Evolutionary conservation across 768 basidiomycete genomes (phyloP), one percentile per base, ranked within the genome.

Genomic region (Sporobolomyces roseus): DNA sequence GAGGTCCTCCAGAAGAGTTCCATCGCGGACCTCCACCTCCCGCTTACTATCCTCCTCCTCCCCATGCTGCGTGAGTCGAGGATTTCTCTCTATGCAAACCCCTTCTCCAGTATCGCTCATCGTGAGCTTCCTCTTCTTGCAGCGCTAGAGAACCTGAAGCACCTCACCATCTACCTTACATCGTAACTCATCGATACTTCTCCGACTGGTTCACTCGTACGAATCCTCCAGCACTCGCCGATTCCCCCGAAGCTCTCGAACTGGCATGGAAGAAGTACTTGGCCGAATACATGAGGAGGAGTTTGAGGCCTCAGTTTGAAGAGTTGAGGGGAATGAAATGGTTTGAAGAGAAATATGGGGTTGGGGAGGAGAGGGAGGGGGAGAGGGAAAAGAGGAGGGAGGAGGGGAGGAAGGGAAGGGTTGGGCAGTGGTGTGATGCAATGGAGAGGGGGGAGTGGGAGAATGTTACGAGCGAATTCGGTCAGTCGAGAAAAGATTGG

Each of bases 271-370:
- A 63, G 21, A 74, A 75, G 46, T 76, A 76, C 61, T 51, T 56
- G 19, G 49, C 50, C 14, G 63, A 59, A 16, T 64, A 61, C 23
- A 19, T 29, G 19, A 41, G 56, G 27, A 63, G 63, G 49, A 45
- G 32, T 13, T 17, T 65, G 17, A 32, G 36, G n/a, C n/a, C 14
- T 4, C 30, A 35, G 52, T 76, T 74, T 30, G 69, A 65, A 1
- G 50, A 68, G 17, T 16, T 49, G 32, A 60, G 54, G 27, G 55
- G 27, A 1, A 51, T 51, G 41, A 30, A 38, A 29, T 76, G 75
- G 75, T 74, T 71, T 33, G 46, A 52, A n/a, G 75, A 76, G 38
- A 74, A 68, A 54, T 76, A 76, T 32, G 68, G 30, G 6, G n/a
- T 32, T 13, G 51, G 45, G 3, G 16, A 60, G 19, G 74, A 66